Base-by-base conservation (phyloP, 108 stramenopile genomes). In the Conticribra guillardii region DNA sequence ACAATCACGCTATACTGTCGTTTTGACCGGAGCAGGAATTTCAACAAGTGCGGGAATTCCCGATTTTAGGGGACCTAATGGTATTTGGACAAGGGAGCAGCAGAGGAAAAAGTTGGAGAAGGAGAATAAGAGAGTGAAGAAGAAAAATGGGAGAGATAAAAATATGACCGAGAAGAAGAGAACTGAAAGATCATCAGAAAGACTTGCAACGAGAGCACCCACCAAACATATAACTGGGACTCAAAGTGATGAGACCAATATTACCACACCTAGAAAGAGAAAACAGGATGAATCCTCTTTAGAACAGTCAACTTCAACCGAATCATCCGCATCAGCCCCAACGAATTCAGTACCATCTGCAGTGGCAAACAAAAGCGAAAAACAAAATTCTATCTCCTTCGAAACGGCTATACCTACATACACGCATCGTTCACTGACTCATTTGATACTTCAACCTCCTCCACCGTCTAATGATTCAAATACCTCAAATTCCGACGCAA, bases 21-120 rank as follows among this genome's bases (percentile, higher is more conserved):
- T 97, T 5, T 65, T 98, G 48, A 98, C 98, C 0, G 98, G 98
- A n/a, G 98, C 98, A 11, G 98, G 98, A 19, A 94, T 92, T 44
- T 91, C 87, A 49, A 96, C 95, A 29, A 79, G 65, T 54, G 94
- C 88, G 53, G 96, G 97, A 9, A 97, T 99, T 68, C 97, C 98
- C 0, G 98, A 99, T 79, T 99, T 99, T 82, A 88, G 98, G 1
- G 93, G 96, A 7, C 96, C 96, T 14, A 85, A 87, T 50, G 98
- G 98, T 3, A 86, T 99, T 65, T 99, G 92, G 90, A 93, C 91
- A 3, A 51, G 84, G 56, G 96, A 93, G 67, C 74, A 92, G 75
- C 28, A 75, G 51, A 31, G 76, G 45, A 55, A 67, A 60, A 67
- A 52, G 54, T 45, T 64, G 15, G 33, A 30, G 61, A 73, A 70